A percentile compares a stretch with the other conserved stretches of the same genome.
These are phyloP conservation scores for Elasticomyces elasticus DNA, from an alignment of 495 filamentous ascomycete genomes.

Conservation along the genomic window DNA sequence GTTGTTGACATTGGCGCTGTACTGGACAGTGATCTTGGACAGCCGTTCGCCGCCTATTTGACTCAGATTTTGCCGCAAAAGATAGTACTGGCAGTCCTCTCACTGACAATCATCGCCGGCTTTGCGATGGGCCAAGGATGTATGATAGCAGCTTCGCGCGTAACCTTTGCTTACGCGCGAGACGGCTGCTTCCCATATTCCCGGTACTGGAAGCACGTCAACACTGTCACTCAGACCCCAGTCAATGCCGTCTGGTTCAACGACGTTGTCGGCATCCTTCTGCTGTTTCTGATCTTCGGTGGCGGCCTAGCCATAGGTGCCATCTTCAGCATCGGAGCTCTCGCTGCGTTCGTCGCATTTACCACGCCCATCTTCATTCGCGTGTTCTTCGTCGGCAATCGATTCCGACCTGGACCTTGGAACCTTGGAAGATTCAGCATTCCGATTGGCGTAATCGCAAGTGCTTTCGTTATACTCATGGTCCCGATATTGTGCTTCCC, in stretches of 20 bases:
- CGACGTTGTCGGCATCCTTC: constrained; percentile 49
- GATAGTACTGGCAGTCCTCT: constrained; percentile 54
- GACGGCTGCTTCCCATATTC: constrained; percentile 64
- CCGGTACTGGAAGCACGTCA: constrained; percentile 54
- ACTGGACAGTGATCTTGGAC: constrained; percentile 54
- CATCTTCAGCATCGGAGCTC: constrained; percentile 67
- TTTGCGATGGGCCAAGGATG: constrained; percentile 78
- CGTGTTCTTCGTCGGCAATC: constrained; percentile 60
- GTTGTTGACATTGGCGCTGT: constrained; percentile 56
- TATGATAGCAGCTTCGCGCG: constrained; percentile 70
- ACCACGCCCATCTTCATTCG: constrained; percentile 65
- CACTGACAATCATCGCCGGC: constrained; percentile 62
- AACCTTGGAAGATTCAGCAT: constrained; percentile 55
- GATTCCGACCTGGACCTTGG: constrained; percentile 66
- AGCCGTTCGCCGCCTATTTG: constrained; percentile 69
- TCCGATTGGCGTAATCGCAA: constrained; percentile 52
- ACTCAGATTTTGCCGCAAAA: constrained; percentile 59
- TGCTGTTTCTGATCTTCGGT: constrained; percentile 61
- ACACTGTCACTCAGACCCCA: constrained; percentile 55
- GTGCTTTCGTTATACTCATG: constrained; percentile 59
- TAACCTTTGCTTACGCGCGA: constrained; percentile 71
- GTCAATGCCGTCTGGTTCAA: constrained; percentile 77
- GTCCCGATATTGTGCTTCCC: constrained; percentile 67
- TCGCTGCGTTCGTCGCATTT: constrained; percentile 66
- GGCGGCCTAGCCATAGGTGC: constrained; percentile 58